phyloP scores from a whole-genome alignment of 768 basidiomycete species.

The Lentinus brumalis region DNA sequence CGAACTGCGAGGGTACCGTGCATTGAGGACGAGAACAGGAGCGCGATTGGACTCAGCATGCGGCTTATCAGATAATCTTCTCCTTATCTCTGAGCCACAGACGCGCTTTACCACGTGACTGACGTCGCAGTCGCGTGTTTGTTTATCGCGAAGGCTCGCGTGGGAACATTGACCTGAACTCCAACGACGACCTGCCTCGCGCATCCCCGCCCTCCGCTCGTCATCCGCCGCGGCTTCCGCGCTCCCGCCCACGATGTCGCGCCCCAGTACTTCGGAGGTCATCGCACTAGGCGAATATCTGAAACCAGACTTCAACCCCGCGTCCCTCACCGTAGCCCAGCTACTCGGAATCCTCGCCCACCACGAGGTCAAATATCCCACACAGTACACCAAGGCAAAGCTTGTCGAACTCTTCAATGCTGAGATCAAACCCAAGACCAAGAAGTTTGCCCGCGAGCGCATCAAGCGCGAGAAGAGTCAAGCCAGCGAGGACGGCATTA shows the following conservation, averaged over 20 bases:
- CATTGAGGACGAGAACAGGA: no score
- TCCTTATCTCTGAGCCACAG: neutral
- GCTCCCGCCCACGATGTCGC: constrained; percentile 55
- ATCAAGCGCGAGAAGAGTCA: constrained; percentile 66
- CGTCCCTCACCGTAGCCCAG: constrained; percentile 76
- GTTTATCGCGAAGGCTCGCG: constrained; percentile 17
- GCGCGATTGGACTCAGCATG: no score
- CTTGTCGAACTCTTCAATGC: constrained; percentile 78
- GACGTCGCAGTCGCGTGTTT: constrained; percentile 9
- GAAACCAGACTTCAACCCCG: constrained; percentile 74
- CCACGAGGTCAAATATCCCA: constrained; percentile 75
- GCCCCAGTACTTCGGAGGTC: constrained; percentile 76
- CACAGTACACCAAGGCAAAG: constrained; percentile 75
- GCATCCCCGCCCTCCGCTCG: constrained; percentile 5
- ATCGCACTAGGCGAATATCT: constrained; percentile 78
- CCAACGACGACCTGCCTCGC: constrained; percentile 21
- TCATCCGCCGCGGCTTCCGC: constrained; percentile 21
- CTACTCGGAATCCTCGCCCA: constrained; percentile 75
- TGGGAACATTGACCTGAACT: constrained; percentile 27
- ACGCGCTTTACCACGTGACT: constrained; percentile 5
- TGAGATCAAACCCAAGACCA: constrained; percentile 63
- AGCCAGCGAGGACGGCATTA: constrained; percentile 83
- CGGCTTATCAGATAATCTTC: no score
- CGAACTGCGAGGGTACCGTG: neutral
- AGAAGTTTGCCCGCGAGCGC: constrained; percentile 63